phyloP scores from a whole-genome alignment of 371 early-diverging fungal species.

The Circinella umbellata region DNA sequence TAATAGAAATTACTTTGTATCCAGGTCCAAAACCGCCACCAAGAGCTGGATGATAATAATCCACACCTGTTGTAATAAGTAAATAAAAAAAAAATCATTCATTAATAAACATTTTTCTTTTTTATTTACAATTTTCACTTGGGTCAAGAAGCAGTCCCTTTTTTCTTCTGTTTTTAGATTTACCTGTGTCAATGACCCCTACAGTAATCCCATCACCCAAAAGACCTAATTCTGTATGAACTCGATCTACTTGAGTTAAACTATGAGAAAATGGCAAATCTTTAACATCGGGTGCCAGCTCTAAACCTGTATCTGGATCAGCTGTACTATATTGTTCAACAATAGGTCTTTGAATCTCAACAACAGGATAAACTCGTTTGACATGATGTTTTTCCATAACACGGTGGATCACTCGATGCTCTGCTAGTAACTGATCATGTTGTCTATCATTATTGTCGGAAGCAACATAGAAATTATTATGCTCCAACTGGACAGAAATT shows the following conservation, averaged over 20 bases:
- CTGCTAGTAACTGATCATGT: neutral
- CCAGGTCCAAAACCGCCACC: constrained; percentile 63
- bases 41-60: constrained; percentile 69
- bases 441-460: neutral
- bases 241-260: constrained; percentile 31
- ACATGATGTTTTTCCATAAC: constrained; percentile 27
- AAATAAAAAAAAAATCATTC: constrained; percentile 48
- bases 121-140: constrained; percentile 21
- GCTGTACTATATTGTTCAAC: neutral
- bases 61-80: constrained; percentile 53
- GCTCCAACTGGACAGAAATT: constrained; percentile 32
- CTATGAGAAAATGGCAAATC: constrained; percentile 18
- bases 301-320: neutral
- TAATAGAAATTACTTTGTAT: constrained; percentile 14
- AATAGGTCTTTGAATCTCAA: constrained; percentile 37
- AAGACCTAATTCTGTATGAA: constrained; percentile 26
- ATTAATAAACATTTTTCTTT: neutral
- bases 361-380: constrained; percentile 41
- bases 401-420: constrained; percentile 13
- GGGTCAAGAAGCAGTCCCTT: too few species aligned
- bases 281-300: constrained; percentile 5
- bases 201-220: constrained; percentile 68
- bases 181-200: constrained; percentile 69
- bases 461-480: neutral
- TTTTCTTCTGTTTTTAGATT: too few species aligned